Evolutionary conservation across 2,329 filamentous ascomycete species (phyloP).

Genomic region (Hypoxylon sp.): DNA sequence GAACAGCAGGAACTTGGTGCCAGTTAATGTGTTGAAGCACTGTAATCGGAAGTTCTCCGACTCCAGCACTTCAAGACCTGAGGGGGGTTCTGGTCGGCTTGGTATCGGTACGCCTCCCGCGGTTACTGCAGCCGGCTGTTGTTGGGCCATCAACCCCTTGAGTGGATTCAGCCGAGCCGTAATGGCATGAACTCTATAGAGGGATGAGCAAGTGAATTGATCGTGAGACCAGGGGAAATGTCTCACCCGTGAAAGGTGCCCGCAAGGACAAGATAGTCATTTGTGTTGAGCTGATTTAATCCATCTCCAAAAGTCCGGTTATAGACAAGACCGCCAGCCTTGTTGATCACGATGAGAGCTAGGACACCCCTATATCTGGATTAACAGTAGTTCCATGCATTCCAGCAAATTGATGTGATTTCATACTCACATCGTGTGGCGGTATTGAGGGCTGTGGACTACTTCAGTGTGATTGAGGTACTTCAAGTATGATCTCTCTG

Average conservation of each 20-base stretch:
- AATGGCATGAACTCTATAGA: slow-evolving; percentile 76
- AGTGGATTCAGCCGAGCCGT: slow-evolving; percentile 74
- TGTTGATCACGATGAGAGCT: slow-evolving; percentile 97
- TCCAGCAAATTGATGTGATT: not conserved
- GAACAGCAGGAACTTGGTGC: slow-evolving; percentile 95
- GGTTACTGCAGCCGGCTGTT: slow-evolving; percentile 47
- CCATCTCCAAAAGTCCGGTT: slow-evolving; percentile 92
- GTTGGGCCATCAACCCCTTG: slow-evolving; percentile 56
- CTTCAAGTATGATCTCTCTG: slow-evolving; percentile 7
- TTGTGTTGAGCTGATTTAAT: slow-evolving; percentile 89
- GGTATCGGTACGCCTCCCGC: slow-evolving; percentile 53
- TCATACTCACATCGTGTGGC: slow-evolving; percentile 33
- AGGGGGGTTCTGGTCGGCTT: slow-evolving; percentile 73
- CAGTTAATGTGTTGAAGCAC: slow-evolving; percentile 95
- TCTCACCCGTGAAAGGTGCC: slow-evolving; percentile 94
- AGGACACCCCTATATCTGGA: slow-evolving; percentile 83
- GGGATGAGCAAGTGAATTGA: slow-evolving; percentile 27
- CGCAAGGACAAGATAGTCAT: slow-evolving; percentile 96
- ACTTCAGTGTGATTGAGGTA: not conserved
- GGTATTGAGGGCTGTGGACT: slow-evolving; percentile 5
- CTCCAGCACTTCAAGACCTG: slow-evolving; percentile 93
- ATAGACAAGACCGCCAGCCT: slow-evolving; percentile 96
- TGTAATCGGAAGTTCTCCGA: slow-evolving; percentile 94
- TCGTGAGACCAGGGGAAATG: slow-evolving; percentile 35
- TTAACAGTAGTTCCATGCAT: slow-evolving; percentile 23